phyloP scores from a whole-genome alignment of 2,329 filamentous ascomycete species.

The Penicillium sp. region DNA sequence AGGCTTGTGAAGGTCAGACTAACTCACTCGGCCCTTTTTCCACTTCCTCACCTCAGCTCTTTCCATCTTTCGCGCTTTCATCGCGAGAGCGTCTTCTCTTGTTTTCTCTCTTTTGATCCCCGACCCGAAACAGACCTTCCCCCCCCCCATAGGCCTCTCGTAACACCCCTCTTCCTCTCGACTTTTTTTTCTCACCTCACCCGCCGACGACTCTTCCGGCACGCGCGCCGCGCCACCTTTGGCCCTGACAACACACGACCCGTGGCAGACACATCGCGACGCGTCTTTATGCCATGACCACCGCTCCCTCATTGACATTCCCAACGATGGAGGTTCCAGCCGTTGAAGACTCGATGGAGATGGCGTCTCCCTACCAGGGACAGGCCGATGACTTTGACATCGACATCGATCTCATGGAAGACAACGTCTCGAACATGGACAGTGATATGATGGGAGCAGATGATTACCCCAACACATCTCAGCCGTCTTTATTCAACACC shows the following conservation, averaged over 20 bases:
- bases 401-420: constrained; percentile 60
- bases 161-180: neutral
- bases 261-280: constrained; percentile 9
- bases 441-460: constrained; percentile 47
- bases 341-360: constrained; percentile 49
- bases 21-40: constrained; percentile 9
- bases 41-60: constrained; percentile 11
- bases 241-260: constrained; percentile 26
- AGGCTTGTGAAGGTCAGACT: constrained; percentile 21
- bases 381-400: constrained; percentile 59
- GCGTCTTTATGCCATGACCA: constrained; percentile 37
- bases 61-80: neutral
- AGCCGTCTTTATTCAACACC: constrained; percentile 34
- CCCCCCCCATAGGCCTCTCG: neutral
- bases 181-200: constrained; percentile 4
- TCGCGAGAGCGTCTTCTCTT: constrained; percentile 3
- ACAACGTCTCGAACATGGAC: constrained; percentile 62
- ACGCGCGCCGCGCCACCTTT: constrained; percentile 25
- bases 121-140: neutral
- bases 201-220: constrained; percentile 6
- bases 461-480: constrained; percentile 37
- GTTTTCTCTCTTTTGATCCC: neutral
- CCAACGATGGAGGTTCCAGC: constrained; percentile 41
- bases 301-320: constrained; percentile 33
- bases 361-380: constrained; percentile 44